Percentiles rank a stretch among this genome's conserved stretches.
phyloP scores from a whole-genome alignment of 1,284 basidiomycete genomes.

The Somion occarium region DNA sequence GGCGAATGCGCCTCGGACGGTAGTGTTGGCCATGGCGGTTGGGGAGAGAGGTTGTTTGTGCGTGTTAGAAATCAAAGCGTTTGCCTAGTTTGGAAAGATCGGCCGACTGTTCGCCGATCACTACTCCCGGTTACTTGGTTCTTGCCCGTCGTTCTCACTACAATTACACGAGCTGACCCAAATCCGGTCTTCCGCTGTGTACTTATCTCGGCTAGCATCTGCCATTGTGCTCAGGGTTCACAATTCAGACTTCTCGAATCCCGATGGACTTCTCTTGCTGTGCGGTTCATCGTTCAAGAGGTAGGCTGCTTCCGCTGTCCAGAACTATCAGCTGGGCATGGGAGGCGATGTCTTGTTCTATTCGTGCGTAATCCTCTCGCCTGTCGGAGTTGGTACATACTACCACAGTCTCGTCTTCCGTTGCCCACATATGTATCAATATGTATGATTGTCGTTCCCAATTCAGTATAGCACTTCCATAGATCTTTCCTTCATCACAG shows the following conservation, averaged over 20 bases:
- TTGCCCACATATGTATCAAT: neutral
- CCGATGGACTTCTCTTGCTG: too few relatives aligned
- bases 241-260: too few relatives aligned
- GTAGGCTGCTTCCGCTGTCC: neutral
- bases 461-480: neutral
- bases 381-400: neutral
- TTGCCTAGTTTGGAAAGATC: constrained; percentile 8
- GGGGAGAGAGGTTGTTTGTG: constrained; percentile 17
- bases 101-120: too few relatives aligned
- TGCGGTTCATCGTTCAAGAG: neutral
- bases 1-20: constrained; percentile 71
- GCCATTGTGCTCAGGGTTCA: too few relatives aligned
- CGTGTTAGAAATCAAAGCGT: constrained; percentile 18
- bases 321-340: neutral
- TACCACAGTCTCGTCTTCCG: neutral
- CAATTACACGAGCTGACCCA: too few relatives aligned
- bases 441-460: neutral
- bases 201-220: too few relatives aligned
- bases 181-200: too few relatives aligned
- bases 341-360: neutral
- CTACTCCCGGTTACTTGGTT: too few relatives aligned
- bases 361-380: neutral
- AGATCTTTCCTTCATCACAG: neutral
- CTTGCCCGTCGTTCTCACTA: too few relatives aligned
- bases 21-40: constrained; percentile 82